Conservation (phyloP, 805 yeast species). For the Ogataea paradorogensis region DNA sequence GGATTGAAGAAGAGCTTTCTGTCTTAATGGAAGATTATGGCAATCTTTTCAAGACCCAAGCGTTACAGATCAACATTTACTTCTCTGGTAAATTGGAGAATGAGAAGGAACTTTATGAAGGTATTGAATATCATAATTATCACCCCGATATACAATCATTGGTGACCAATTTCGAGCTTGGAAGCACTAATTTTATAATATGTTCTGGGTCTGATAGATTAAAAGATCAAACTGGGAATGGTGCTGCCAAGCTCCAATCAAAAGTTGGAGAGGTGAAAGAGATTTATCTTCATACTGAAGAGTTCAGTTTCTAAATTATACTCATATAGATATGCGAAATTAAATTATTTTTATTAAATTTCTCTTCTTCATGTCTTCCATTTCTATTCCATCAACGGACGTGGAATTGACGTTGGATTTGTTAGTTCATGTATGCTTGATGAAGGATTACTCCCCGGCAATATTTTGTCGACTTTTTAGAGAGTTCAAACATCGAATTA, state of each 20-base stretch:
- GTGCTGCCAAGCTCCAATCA: constrained; percentile 41
- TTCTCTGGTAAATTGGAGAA: constrained; percentile 4
- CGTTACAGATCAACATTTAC: constrained; percentile 19
- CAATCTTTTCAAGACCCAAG: constrained; percentile 18
- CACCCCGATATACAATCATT: constrained; percentile 17
- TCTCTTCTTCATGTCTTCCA: constrained; percentile 9
- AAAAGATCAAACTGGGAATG: constrained; percentile 38
- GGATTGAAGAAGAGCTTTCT: constrained; percentile 41
- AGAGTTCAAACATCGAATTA: constrained; percentile 25
- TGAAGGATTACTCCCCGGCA: constrained; percentile 24
- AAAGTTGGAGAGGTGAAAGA: constrained; percentile 38
- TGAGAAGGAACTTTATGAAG: neutral
- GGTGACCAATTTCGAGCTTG: constrained; percentile 27
- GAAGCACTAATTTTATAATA: constrained; percentile 38
- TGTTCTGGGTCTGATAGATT: constrained; percentile 45
- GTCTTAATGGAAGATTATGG: constrained; percentile 32
- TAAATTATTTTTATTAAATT: neutral
- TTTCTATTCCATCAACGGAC: constrained; percentile 21
- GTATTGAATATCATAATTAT: constrained; percentile 2
- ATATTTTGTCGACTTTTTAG: constrained; percentile 27
- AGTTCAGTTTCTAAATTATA: constrained; percentile 41
- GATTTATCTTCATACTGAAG: constrained; percentile 49
- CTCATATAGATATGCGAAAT: neutral
- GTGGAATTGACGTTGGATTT: constrained; percentile 22
- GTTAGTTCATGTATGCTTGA: constrained; percentile 23